Conservation (phyloP, 2,329 filamentous ascomycete species). For the Arthrobotrys sinensis region DNA sequence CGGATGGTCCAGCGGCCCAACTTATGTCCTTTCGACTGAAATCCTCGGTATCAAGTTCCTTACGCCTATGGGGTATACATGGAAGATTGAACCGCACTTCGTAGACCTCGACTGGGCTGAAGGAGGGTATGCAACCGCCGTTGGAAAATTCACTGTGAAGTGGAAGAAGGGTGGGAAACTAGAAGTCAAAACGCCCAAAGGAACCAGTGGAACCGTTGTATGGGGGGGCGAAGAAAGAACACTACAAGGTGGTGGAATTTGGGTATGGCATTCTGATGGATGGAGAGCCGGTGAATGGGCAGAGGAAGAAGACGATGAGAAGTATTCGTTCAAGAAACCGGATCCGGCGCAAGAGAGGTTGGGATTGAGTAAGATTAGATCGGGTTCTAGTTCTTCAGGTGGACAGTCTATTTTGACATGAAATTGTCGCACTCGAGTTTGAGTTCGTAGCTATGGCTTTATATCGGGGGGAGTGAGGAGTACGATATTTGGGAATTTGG, state of each 20-base stretch:
- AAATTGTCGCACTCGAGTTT: background rate
- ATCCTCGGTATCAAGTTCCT: constrained; percentile 69
- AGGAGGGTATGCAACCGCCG: constrained; percentile 68
- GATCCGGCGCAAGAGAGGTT: constrained; percentile 41
- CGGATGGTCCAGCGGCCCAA: constrained; percentile 71
- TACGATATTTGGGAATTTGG: constrained; percentile 15
- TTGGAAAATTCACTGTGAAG: constrained; percentile 67
- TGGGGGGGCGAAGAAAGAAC: constrained; percentile 63
- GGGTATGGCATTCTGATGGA: constrained; percentile 57
- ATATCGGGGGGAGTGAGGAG: constrained; percentile 27
- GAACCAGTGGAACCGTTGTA: constrained; percentile 63
- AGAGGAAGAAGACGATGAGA: constrained; percentile 1
- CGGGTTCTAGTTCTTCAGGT: background rate
- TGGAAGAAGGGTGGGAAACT: constrained; percentile 65
- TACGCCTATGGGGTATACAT: constrained; percentile 66
- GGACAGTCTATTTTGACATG: constrained; percentile 38
- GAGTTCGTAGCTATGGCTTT: background rate
- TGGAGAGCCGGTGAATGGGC: constrained; percentile 33
- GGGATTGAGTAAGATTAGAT: constrained; percentile 34
- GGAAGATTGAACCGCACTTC: constrained; percentile 68
- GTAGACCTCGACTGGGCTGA: constrained; percentile 68
- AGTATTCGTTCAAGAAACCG: constrained; percentile 31
- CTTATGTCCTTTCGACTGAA: constrained; percentile 69
- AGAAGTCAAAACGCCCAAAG: constrained; percentile 64
- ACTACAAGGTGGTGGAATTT: constrained; percentile 51